These are phyloP conservation scores for Leucocoprinus sp. DNA, from an alignment of 768 basidiomycete genomes.

Conservation along the genomic window DNA sequence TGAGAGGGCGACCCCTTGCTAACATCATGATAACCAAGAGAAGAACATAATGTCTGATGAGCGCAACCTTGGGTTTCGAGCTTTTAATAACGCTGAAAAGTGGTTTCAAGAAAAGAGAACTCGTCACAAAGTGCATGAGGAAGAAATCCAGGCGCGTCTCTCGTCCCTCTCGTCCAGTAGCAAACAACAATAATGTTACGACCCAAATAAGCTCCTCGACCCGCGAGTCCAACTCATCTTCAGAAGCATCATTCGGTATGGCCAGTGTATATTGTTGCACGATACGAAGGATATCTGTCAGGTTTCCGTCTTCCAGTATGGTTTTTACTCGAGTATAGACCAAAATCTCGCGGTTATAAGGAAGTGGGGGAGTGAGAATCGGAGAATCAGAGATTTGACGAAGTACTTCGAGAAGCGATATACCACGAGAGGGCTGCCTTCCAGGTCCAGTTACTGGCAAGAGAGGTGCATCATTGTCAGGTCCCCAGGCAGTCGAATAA, in stretches of 20 bases:
- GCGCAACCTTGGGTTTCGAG: constrained; percentile 30
- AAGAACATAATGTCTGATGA: constrained; percentile 37
- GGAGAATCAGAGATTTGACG: constrained; percentile 42
- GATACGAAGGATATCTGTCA: constrained; percentile 37
- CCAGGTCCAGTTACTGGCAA: constrained; percentile 14
- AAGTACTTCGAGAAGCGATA: constrained; percentile 42
- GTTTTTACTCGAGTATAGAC: constrained; percentile 27
- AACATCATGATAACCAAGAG: constrained; percentile 24
- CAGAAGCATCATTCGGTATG: constrained; percentile 23
- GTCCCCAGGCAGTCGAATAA: constrained; percentile 11
- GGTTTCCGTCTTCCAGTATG: constrained; percentile 29
- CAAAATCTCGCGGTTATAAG: constrained; percentile 40
- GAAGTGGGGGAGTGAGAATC: constrained; percentile 38
- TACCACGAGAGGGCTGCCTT: constrained; percentile 12
- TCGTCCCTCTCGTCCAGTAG: constrained; percentile 35
- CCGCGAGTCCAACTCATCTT: constrained; percentile 30
- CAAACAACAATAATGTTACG: constrained; percentile 38
- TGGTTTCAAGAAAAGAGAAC: constrained; percentile 40
- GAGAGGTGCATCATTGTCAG: neutral
- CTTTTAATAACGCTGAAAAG: constrained; percentile 26
- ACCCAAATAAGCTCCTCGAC: constrained; percentile 45
- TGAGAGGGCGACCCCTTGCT: constrained; percentile 45
- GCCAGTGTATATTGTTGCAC: constrained; percentile 27
- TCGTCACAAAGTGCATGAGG: constrained; percentile 52
- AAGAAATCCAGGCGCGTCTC: constrained; percentile 49